These are phyloP conservation scores for Pseudevernia furfuracea DNA, from an alignment of 495 filamentous ascomycete species.

Conservation along the genomic window DNA sequence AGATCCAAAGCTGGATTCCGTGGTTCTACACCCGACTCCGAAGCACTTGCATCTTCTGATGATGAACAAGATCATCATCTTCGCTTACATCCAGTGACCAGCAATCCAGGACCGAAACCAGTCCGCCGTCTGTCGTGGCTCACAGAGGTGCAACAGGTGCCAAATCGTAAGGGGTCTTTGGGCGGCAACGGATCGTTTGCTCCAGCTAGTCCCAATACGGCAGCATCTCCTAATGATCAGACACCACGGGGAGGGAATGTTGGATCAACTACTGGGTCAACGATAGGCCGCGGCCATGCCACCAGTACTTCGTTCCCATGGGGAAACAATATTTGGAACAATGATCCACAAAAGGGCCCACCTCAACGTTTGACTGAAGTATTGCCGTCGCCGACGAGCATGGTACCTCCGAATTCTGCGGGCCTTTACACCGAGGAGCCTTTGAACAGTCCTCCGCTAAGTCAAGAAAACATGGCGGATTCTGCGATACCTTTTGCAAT, in stretches of 20 bases:
- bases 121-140: conserved; percentile 49
- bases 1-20: conserved; percentile 59
- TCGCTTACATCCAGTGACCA: conserved; percentile 32
- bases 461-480: conserved; percentile 48
- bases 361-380: conserved; percentile 67
- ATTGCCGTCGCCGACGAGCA: conserved; percentile 67
- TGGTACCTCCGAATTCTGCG: conserved; percentile 44
- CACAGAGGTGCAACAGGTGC: conserved; percentile 41
- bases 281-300: conserved; percentile 52
- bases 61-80: conserved; percentile 61
- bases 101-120: conserved; percentile 35
- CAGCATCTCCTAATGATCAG: conserved; percentile 62
- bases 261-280: conserved; percentile 40
- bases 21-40: conserved; percentile 84
- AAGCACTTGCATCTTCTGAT: conserved; percentile 86
- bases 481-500: conserved; percentile 75
- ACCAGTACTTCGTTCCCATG: conserved; percentile 57
- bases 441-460: conserved; percentile 46
- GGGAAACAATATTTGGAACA: conserved; percentile 71
- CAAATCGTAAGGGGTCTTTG: conserved; percentile 45
- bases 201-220: conserved; percentile 67
- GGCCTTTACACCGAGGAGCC: conserved; percentile 40
- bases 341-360: conserved; percentile 64
- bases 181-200: conserved; percentile 53
- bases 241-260: conserved; percentile 54